Evolutionary conservation across 1,284 basidiomycete genomes (phyloP), one percentile per base, ranked within the genome.

Genomic region (Pseudozyma hubeiensis): DNA sequence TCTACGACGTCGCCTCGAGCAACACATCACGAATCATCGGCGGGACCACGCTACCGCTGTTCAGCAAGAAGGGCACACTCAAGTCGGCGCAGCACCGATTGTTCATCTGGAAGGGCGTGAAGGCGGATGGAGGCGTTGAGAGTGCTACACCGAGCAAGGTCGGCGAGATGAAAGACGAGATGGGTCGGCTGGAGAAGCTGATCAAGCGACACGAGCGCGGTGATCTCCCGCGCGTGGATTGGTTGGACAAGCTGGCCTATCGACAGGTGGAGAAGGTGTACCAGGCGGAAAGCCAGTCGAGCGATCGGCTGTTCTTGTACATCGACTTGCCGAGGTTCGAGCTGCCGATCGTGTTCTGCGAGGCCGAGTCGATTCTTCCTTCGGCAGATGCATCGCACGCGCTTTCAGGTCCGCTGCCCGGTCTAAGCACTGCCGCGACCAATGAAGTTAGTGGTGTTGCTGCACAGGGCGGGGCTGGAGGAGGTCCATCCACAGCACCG

Each of bases 311-410:
- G 0, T 97, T 93, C 81, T 88, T 99, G 5, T 98, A 98, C 83
- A 90, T 99, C 47, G 96, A 99, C 85, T 85, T 99, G 39, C 97
- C 96, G 0, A 89, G 93, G n/a, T 99, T 97, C 81, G 96, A 98
- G 82, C 95, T 97, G 82, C 96, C 97, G 0, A 91, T 99, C n/a
- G 91, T 99, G 48, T 99, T 92, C 84, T 93, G 91, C 66, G 96
- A 84, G 64, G 73, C 68, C 4, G 82, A 84, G 41, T 62, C 62
- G 1, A 53, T 64, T 5, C 47, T 73, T 9, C 54, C 72, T 0
- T 53, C 60, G 3, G 55, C 44, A 8, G 56, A 56, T 9, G 53
- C 40, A 9, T 37, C 66, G 8, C 55, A 60, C 37, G 55, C 53
- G n/a, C 66, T 69, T 6, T 54, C 61, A 24, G 24, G 24, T 11